Evolutionary conservation across 306 rosid genomes (phyloP).

Genomic region (Cicer cuneatum): DNA sequence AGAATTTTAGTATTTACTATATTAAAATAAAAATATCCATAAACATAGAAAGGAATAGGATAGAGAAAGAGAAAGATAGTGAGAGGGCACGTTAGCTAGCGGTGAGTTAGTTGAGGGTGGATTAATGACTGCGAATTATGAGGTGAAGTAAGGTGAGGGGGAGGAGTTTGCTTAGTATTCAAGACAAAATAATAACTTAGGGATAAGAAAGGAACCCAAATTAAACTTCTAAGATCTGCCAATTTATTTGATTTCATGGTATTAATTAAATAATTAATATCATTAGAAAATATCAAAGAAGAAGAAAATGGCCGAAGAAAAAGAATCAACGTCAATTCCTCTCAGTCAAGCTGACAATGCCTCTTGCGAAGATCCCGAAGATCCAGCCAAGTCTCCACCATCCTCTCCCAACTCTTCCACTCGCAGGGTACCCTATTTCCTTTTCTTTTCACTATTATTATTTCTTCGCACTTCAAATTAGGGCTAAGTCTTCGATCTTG

Average conservation of each 20-base stretch:
- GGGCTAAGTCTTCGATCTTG: conserved; percentile 43
- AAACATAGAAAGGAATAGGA: too few species aligned
- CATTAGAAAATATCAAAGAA: neutral
- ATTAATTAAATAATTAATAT: neutral
- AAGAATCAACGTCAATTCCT: conserved; percentile 81
- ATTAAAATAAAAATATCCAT: too few species aligned
- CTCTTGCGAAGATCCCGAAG: conserved; percentile 78
- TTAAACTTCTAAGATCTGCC: too few species aligned
- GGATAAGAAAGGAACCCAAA: too few species aligned
- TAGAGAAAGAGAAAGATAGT: too few species aligned
- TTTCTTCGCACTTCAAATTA: conserved; percentile 2
- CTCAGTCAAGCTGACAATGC: conserved; percentile 80
- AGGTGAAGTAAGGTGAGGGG: too few species aligned
- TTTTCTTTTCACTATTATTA: neutral
- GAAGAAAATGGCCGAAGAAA: conserved; percentile 71
- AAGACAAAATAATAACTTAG: neutral
- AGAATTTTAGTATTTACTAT: too few species aligned
- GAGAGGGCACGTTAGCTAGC: too few species aligned
- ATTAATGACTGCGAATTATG: too few species aligned
- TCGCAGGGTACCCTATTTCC: conserved; percentile 64
- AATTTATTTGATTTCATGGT: neutral
- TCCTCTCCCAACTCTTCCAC: conserved; percentile 82
- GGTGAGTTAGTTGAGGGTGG: too few species aligned
- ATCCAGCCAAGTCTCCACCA: conserved; percentile 83
- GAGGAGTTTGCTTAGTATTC: neutral